Evolutionary conservation across 495 filamentous ascomycete genomes (phyloP).

Genomic region (Aspergillus egyptiacus): DNA sequence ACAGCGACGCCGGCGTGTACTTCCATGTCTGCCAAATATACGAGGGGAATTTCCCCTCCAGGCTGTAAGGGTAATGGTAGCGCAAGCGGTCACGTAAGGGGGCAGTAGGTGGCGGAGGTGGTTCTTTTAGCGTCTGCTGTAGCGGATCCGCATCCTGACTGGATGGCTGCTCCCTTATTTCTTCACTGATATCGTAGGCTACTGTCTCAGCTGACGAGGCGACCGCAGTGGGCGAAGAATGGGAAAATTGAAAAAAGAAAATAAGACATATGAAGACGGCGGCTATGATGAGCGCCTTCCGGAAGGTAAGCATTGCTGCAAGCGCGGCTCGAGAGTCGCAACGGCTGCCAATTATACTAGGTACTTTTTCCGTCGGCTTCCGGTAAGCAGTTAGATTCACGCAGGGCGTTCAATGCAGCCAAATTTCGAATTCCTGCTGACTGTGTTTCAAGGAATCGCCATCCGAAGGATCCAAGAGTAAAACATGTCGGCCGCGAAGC

Average conservation of each 20-base stretch:
- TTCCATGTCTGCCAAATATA: constrained; percentile 99
- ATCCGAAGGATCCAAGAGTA: not conserved
- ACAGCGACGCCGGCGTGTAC: constrained; percentile 70
- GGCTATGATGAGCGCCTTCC: constrained; percentile 64
- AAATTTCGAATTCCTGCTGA: not conserved
- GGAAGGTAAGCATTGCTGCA: constrained; percentile 59
- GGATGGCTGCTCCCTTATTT: constrained; percentile 10
- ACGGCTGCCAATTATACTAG: not conserved
- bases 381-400: constrained; percentile 2
- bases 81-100: constrained; percentile 77
- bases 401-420: not conserved
- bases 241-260: constrained; percentile 62
- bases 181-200: constrained; percentile 3
- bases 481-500: constrained; percentile 17
- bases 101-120: constrained; percentile 29
- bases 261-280: constrained; percentile 62
- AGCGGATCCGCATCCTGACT: constrained; percentile 18
- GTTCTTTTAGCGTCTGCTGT: constrained; percentile 36
- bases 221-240: constrained; percentile 29
- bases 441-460: constrained; percentile 7
- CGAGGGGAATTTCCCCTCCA: constrained; percentile 81
- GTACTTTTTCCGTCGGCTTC: constrained; percentile 8
- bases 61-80: constrained; percentile 90
- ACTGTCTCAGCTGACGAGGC: constrained; percentile 18
- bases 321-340: too few species aligned